These are phyloP conservation scores for Russula ochroleuca DNA, from an alignment of 768 basidiomycete species.

Conservation along the genomic window DNA sequence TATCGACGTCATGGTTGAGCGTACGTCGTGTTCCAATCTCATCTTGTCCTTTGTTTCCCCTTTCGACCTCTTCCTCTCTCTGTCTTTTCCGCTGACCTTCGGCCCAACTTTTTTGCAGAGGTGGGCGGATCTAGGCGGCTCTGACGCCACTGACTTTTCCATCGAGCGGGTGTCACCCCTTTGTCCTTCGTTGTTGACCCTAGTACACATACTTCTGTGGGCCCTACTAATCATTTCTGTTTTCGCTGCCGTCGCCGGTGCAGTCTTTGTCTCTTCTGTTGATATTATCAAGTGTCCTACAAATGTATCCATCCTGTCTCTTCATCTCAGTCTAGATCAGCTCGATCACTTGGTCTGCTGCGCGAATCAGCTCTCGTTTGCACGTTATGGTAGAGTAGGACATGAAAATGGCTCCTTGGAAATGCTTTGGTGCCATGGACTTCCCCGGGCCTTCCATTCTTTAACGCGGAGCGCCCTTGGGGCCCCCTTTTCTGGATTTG, in stretches of 20 bases:
- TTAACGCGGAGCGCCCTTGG: conserved; percentile 14
- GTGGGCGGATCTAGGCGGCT: conserved; percentile 69
- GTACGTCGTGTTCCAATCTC: conserved; percentile 45
- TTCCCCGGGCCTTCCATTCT: not conserved
- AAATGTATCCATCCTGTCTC: conserved; percentile 26
- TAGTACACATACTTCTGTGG: conserved; percentile 20
- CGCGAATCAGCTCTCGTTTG: not conserved
- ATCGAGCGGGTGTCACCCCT: not conserved
- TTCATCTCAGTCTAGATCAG: not conserved
- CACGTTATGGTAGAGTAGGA: not conserved
- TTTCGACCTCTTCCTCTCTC: not conserved
- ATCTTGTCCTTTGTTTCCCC: conserved; percentile 21
- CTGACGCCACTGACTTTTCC: conserved; percentile 22
- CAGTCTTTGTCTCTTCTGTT: conserved; percentile 15
- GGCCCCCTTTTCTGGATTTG: conserved; percentile 3
- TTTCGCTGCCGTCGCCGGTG: not conserved
- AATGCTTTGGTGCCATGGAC: not conserved
- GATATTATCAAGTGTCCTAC: conserved; percentile 22
- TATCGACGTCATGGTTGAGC: conserved; percentile 96
- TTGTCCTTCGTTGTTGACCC: conserved; percentile 4
- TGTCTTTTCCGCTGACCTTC: conserved; percentile 7
- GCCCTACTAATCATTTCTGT: conserved; percentile 14
- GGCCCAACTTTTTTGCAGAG: conserved; percentile 30
- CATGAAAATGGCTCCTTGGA: not conserved
- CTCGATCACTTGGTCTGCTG: not conserved